Evolutionary conservation across 2,329 filamentous ascomycete genomes (phyloP).

Genomic region (Dothidotthia symphoricarpi): DNA sequence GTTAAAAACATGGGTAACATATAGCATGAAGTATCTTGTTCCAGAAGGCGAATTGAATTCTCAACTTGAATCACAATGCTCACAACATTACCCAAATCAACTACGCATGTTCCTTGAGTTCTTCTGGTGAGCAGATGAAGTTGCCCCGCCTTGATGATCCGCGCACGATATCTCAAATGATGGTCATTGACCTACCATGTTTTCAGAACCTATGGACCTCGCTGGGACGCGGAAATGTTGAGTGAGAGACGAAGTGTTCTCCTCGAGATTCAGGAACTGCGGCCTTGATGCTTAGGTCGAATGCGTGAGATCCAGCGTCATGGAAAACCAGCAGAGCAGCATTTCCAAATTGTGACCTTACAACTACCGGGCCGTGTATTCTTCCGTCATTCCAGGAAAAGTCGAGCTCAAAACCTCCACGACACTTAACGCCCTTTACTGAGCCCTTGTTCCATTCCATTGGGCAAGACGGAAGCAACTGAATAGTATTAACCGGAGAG

Average conservation of each 20-base stretch:
- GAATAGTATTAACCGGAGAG: not conserved
- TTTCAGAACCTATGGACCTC: too few relatives aligned
- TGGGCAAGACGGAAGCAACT: slow-evolving; percentile 10
- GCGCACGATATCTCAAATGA: too few relatives aligned
- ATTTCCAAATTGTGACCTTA: slow-evolving; percentile 5
- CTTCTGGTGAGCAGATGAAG: too few relatives aligned
- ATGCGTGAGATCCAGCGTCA: slow-evolving; percentile 1
- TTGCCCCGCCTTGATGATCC: too few relatives aligned
- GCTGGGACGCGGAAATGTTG: not conserved
- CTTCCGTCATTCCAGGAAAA: slow-evolving; percentile 7
- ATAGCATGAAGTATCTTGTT: too few relatives aligned
- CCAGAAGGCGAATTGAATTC: too few relatives aligned
- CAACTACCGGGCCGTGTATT: slow-evolving; percentile 1
- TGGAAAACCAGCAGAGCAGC: slow-evolving; percentile 3
- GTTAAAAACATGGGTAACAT: too few relatives aligned
- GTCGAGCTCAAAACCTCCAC: slow-evolving; percentile 9
- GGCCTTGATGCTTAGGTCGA: slow-evolving; percentile 1
- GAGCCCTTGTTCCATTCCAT: slow-evolving; percentile 5
- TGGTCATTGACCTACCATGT: too few relatives aligned
- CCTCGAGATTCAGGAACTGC: slow-evolving; percentile 3
- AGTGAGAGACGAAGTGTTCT: not conserved
- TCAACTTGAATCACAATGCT: too few relatives aligned
- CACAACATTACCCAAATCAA: too few relatives aligned
- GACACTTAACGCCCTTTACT: slow-evolving; percentile 5
- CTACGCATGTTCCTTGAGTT: too few relatives aligned